Evolutionary conservation across 441 rosid genomes (phyloP).

Genomic region (Euphorbia schlechtendalii): DNA sequence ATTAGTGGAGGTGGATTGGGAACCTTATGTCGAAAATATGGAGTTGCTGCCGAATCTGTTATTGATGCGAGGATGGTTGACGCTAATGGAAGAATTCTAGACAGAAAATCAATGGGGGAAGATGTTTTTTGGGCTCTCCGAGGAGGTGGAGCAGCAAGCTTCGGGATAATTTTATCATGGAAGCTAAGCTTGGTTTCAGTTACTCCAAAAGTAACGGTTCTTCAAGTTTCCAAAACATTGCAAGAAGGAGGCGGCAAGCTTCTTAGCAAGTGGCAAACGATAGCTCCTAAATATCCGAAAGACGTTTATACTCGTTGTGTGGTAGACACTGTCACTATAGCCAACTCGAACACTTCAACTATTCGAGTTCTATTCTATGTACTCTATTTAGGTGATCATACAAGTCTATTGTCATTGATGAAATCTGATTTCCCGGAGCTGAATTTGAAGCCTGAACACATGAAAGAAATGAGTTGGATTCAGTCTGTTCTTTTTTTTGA

Average conservation of each 20-base stretch:
- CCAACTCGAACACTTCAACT: not conserved
- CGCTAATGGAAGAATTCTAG: not conserved
- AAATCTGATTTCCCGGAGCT: not conserved
- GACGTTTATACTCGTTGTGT: not conserved
- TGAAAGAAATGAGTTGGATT: not conserved
- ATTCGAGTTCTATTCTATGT: not conserved
- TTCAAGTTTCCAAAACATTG: not conserved
- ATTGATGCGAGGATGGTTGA: conserved; percentile 9
- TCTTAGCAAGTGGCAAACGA: not conserved
- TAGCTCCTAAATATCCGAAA: not conserved
- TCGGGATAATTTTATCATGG: not conserved
- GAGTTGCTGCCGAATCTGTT: not conserved
- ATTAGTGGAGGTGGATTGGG: conserved; percentile 11
- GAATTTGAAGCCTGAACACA: not conserved
- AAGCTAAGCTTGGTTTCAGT: not conserved
- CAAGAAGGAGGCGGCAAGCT: not conserved
- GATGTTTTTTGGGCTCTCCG: not conserved
- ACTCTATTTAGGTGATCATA: not conserved
- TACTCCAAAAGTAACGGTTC: not conserved
- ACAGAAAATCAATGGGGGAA: not conserved
- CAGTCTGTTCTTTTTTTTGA: not conserved
- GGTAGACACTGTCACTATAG: not conserved
- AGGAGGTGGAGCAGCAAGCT: not conserved
- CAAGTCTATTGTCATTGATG: not conserved
- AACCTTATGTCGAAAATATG: conserved; percentile 3